Evolutionary conservation across 306 rosid genomes (phyloP).

Genomic region (Prunus fruticosa): DNA sequence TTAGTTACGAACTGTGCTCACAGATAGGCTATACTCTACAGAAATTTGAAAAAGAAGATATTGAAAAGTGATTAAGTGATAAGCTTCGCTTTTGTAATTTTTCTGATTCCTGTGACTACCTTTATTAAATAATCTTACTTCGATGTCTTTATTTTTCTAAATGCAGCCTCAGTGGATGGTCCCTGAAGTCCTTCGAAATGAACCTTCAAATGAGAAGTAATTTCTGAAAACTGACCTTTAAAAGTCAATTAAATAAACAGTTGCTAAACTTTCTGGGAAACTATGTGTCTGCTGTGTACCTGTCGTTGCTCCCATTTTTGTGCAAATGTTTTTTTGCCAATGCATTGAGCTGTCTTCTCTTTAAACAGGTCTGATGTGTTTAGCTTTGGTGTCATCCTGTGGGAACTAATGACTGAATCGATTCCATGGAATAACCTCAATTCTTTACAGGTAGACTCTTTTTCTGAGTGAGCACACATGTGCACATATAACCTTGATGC

Average conservation of each 20-base stretch:
- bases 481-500: background rate
- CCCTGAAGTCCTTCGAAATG: conserved; percentile 75
- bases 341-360: background rate
- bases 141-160: conserved; percentile 7
- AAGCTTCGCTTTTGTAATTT: background rate
- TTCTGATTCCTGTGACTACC: background rate
- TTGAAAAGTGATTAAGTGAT: no score
- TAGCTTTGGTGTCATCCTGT: conserved; percentile 73
- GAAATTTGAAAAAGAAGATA: background rate
- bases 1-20: background rate
- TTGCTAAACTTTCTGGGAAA: background rate
- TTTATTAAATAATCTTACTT: background rate
- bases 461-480: background rate
- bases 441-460: conserved; percentile 54
- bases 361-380: conserved; percentile 67
- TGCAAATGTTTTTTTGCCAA: background rate
- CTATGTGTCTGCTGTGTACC: background rate
- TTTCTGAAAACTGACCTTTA: conserved; percentile 16
- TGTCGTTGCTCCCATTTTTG: background rate
- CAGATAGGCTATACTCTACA: background rate
- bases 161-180: conserved; percentile 91
- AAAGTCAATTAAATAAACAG: background rate
- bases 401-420: conserved; percentile 70
- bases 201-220: conserved; percentile 79
- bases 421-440: conserved; percentile 68